Evolutionary conservation across 2,329 filamentous ascomycete species (phyloP), one percentile per base, ranked within the genome.

Genomic region (Claviceps quebecensis): DNA sequence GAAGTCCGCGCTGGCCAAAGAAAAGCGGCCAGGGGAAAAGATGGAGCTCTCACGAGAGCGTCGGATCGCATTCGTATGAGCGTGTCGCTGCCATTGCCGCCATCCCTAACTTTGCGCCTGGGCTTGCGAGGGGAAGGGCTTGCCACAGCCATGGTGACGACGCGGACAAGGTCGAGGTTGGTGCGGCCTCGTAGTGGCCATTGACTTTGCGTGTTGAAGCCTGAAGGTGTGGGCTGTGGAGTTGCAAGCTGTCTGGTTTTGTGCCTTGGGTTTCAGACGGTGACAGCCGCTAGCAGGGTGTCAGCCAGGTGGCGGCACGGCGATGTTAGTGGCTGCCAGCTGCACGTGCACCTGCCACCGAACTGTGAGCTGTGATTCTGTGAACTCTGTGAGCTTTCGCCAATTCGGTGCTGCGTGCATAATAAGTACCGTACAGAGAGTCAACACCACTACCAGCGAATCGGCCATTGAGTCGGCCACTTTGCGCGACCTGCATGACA

Each of bases 11-110:
- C 86, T 48, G 90, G 89, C 87, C 91, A 95, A 48, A 98, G 78
- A 63, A 98, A 91, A n/a, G 90, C 84, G 1, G 88, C 89, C 22
- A 98, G 77, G 41, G 93, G 91, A 63, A 96, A 97, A 4, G 87
- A 80, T 36, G 91, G 91, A 43, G 72, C 68, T 48, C 75, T 72
- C 49, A 76, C 66, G 51, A 77, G 67, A 48, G 70, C 64, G 56
- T 78, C 75, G 49, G 60, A 51, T 34, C 60, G 63, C 40, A 55
- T 34, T 29, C 57, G 59, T 44, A 51, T 36, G 6, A 49, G 57
- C 58, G 69, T 67, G 55, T 69, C 68, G 60, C 63, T 64, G 50
- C 63, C 66, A 55, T 68, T 65, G 54, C 67, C 66, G 54, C 66
- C 66, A 41, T 68, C 62, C 63, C 75, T 81, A 54, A 63, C 61